Conservation (phyloP, 345 rosid species). For the Euphorbia lathyris region DNA sequence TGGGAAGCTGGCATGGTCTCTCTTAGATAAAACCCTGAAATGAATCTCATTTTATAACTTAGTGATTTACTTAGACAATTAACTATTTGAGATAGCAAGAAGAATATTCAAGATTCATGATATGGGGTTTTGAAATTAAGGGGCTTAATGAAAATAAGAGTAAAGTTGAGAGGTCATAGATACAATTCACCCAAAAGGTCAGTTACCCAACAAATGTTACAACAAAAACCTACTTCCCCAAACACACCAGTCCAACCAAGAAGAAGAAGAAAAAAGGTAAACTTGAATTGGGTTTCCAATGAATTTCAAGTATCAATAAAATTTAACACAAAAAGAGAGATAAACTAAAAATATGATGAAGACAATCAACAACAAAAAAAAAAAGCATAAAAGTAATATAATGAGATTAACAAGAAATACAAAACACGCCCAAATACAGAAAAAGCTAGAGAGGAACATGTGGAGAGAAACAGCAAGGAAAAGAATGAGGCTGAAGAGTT, state of each 20-base stretch:
- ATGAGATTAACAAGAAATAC: background rate
- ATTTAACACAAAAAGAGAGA: background rate
- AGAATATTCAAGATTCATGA: background rate
- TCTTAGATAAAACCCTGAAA: conserved; percentile 36
- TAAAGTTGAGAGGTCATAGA: too few species aligned
- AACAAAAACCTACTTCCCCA: too few species aligned
- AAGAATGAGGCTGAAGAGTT: conserved; percentile 21
- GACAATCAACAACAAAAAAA: background rate
- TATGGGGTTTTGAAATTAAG: background rate
- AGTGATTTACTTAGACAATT: background rate
- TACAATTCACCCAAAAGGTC: background rate
- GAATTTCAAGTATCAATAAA: background rate
- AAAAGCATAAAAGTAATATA: too few species aligned
- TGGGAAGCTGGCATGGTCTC: conserved; percentile 57
- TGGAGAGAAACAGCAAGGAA: conserved; percentile 22
- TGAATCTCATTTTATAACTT: background rate
- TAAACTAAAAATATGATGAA: background rate
- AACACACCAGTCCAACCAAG: background rate
- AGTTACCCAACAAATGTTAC: too few species aligned
- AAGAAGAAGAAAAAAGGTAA: background rate
- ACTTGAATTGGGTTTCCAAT: background rate
- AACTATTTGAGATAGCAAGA: background rate
- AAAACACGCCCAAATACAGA: too few species aligned
- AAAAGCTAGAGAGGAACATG: background rate
- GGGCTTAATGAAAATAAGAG: too few species aligned